These are phyloP conservation scores for Phyllosticta capitalensis DNA, from an alignment of 2,329 filamentous ascomycete species.

Conservation along the genomic window DNA sequence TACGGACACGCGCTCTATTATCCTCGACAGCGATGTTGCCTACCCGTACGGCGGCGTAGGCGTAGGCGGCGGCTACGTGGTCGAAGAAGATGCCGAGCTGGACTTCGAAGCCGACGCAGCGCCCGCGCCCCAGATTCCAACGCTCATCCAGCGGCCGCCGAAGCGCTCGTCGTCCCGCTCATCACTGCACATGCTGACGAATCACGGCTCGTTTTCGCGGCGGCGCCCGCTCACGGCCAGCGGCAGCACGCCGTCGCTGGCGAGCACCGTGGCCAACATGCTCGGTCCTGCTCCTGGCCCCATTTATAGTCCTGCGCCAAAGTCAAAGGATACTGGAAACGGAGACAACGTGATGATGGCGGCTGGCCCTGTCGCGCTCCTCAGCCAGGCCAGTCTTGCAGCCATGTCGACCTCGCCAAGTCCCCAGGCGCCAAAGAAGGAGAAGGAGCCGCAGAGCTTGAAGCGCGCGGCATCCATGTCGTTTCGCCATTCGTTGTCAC, in stretches of 20 bases:
- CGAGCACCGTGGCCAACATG: background rate
- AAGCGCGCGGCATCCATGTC: background rate
- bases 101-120: background rate
- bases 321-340: background rate
- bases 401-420: background rate
- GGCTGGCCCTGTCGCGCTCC: background rate
- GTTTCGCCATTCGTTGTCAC: background rate
- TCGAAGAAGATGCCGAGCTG: background rate
- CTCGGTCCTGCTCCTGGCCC: background rate
- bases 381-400: background rate
- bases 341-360: background rate
- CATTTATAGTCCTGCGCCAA: background rate
- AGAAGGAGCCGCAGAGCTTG: background rate
- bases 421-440: background rate
- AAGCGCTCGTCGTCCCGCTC: background rate
- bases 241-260: background rate
- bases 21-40: background rate
- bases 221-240: background rate
- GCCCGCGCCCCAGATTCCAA: background rate
- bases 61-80: background rate
- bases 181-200: background rate
- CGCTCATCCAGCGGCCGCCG: background rate
- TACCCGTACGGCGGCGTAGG: background rate
- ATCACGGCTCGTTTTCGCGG: background rate
- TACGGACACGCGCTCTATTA: background rate